Conservation (phyloP, 495 filamentous ascomycete genomes). For the Penicillium canariense region DNA sequence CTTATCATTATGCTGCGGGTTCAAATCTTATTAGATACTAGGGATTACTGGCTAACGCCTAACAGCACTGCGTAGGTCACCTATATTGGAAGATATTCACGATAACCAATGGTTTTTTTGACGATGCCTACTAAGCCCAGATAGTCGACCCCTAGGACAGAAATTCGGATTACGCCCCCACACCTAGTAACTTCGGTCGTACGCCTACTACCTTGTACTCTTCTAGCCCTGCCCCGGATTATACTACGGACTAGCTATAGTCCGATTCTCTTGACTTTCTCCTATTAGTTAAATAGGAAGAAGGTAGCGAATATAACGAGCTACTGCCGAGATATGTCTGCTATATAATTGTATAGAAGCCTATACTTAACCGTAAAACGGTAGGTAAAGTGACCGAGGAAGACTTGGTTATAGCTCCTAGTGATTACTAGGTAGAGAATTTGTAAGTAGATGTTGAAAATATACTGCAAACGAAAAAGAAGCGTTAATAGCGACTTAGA, state of each 20-base stretch:
- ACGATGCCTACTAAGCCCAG: too few relatives aligned
- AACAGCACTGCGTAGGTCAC: too few relatives aligned
- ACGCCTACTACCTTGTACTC: too few relatives aligned
- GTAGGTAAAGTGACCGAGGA: constrained; percentile 10
- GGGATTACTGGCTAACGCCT: too few relatives aligned
- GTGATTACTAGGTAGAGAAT: constrained; percentile 2
- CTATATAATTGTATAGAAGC: constrained; percentile 14
- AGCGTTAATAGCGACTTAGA: constrained; percentile 2
- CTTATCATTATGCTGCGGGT: too few relatives aligned
- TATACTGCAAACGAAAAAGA: constrained; percentile 14
- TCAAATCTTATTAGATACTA: too few relatives aligned
- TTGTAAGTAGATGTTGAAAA: constrained; percentile 11
- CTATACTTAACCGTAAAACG: constrained; percentile 14
- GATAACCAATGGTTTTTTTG: too few relatives aligned
- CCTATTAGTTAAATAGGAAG: constrained; percentile 4
- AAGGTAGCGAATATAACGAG: constrained; percentile 6
- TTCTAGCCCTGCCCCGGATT: constrained; percentile 2
- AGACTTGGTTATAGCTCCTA: constrained; percentile 10
- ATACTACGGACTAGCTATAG: background rate
- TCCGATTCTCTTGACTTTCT: constrained; percentile 4
- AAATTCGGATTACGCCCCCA: too few relatives aligned
- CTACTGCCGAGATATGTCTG: constrained; percentile 2
- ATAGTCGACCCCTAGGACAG: too few relatives aligned
- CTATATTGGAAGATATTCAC: too few relatives aligned
- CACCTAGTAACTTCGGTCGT: too few relatives aligned